Percentiles rank a stretch among this genome's conserved stretches.
These are phyloP conservation scores for Solanum appendiculatum DNA, from an alignment of 257 asterid genomes.

Conservation along the genomic window DNA sequence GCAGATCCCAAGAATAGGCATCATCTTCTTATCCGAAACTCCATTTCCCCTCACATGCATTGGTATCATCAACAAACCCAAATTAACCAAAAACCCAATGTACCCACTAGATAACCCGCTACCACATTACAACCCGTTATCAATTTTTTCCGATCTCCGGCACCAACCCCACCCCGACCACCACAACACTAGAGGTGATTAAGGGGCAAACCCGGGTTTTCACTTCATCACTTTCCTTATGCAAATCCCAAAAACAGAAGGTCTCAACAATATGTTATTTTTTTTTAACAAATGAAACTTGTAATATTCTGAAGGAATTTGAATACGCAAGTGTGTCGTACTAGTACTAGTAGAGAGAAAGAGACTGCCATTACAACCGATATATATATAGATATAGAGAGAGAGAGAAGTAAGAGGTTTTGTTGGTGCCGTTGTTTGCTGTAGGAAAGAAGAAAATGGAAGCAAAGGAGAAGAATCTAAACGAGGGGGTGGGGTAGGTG, in stretches of 20 bases:
- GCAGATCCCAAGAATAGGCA: background rate
- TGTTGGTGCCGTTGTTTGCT: background rate
- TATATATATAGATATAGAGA: background rate
- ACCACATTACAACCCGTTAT: background rate
- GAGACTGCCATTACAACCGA: background rate
- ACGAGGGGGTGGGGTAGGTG: background rate
- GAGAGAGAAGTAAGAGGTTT: constrained; percentile 4
- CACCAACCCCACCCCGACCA: background rate
- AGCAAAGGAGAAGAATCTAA: constrained; percentile 12
- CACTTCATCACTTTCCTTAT: background rate
- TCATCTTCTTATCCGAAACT: background rate
- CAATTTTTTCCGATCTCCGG: background rate
- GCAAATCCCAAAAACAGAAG: no score
- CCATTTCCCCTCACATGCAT: background rate
- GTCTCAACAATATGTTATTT: no score
- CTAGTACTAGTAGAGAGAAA: background rate
- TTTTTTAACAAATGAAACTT: background rate
- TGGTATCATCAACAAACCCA: constrained; percentile 1
- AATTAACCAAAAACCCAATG: background rate
- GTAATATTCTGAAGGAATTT: background rate
- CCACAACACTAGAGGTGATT: background rate
- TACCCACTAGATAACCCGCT: background rate
- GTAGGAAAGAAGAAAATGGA: constrained; percentile 10
- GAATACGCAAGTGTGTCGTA: background rate
- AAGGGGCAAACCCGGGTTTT: background rate